phyloP scores from a whole-genome alignment of 2,329 filamentous ascomycete genomes.

The Cadophora malorum region DNA sequence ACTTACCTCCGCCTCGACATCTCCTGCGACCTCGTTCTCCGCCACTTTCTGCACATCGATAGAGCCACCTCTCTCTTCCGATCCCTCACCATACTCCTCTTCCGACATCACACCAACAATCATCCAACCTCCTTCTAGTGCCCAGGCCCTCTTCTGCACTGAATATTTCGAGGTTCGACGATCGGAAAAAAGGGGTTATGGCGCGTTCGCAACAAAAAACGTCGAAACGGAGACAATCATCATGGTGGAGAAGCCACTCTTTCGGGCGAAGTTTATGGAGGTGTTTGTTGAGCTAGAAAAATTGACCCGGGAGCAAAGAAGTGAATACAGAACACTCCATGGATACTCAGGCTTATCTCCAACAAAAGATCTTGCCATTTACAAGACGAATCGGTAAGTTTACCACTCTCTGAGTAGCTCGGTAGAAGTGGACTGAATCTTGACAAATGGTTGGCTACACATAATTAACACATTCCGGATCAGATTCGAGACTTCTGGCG shows the following conservation, averaged over 20 bases:
- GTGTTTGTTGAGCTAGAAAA: conserved; percentile 34
- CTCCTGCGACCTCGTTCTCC: neutral
- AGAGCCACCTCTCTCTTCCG: neutral
- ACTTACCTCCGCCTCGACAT: conserved; percentile 5
- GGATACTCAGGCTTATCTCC: conserved; percentile 29
- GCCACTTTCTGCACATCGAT: neutral
- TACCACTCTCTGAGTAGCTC: neutral
- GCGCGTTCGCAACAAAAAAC: conserved; percentile 41
- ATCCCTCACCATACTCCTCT: neutral
- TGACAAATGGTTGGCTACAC: neutral
- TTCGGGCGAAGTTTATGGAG: conserved; percentile 29
- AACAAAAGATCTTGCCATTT: conserved; percentile 37
- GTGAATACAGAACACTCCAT: conserved; percentile 34
- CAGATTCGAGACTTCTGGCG: conserved; percentile 34
- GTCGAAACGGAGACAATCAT: conserved; percentile 39
- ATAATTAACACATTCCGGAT: conserved; percentile 18
- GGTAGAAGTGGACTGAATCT: neutral
- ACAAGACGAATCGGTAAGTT: conserved; percentile 42
- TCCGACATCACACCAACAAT: neutral
- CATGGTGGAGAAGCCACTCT: conserved; percentile 39
- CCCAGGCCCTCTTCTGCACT: conserved; percentile 30
- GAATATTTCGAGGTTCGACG: conserved; percentile 41
- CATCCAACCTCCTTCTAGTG: neutral
- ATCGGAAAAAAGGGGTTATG: conserved; percentile 41
- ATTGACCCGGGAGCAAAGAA: conserved; percentile 33